Evolutionary conservation across 441 rosid species (phyloP), one percentile per base, ranked within the genome.

Genomic region (Euphorbia celastroides): DNA sequence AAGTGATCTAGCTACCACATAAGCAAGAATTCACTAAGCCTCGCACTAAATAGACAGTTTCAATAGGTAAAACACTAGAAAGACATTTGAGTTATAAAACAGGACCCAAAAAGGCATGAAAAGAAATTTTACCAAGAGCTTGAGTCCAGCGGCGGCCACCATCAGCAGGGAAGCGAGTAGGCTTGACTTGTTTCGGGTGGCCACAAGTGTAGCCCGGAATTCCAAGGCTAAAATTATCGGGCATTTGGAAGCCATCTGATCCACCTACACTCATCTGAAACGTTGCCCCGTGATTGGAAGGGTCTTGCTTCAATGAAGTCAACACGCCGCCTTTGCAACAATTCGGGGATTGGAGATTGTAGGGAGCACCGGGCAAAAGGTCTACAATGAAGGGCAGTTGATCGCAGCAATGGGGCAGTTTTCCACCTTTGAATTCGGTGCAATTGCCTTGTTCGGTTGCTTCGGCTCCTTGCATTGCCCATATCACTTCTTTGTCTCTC

Each of bases 391-490:
- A 76, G 0, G 98, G 98, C 36, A 48, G 36, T 66, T 57, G 77
- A 19, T 83, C 89, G 23, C 98, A 92, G 11, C 90, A 86, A 55
- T 92, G 93, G 9, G 96, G 98, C 44, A 78, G 84, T 3, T 63
- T 61, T 2, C 41, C 25, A 5, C 80, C 75, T 28, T 62, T 79
- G 77, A 82, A 86, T 28, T 68, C 62, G 0, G 83, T 72, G 82
- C 98, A 92, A 70, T 92, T 85, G 17, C 98, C 95, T 82, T 89
- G 98, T 66, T 85, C 86, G 0, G 89, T 88, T 0, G 96, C 85
- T 75, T 89, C 92, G 0, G 95, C 98, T 67, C 96, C 98, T 64
- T 27, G 61, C 86, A 86, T 80, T 22, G 41, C 67, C 96, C 93
- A 89, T 66, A 92, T 92, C 50, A 82, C 98, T 76, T 90, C 84